A percentile compares a stretch with the other conserved stretches of the same genome.
Evolutionary conservation across 768 basidiomycete genomes (phyloP).

Genomic region (Lactifluus pinguis): DNA sequence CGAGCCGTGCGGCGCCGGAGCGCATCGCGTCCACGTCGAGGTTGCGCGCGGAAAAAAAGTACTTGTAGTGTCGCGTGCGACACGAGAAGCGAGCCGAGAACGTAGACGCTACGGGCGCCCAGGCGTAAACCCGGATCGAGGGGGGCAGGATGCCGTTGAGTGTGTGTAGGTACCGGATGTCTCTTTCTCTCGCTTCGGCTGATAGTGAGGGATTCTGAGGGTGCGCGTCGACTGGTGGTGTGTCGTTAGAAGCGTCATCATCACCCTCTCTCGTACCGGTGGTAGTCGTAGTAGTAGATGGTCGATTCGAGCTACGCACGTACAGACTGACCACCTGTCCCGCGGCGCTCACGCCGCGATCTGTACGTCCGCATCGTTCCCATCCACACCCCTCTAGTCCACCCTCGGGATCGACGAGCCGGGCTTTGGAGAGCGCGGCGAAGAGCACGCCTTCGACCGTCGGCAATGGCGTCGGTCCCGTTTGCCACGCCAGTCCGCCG

Average conservation of each 20-base stretch:
- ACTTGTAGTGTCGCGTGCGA: constrained; percentile 88
- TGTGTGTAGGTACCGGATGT: constrained; percentile 61
- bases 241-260: too few species aligned
- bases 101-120: constrained; percentile 72
- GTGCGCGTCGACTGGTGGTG: too few species aligned
- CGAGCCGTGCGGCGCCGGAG: constrained; percentile 55
- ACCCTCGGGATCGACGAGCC: constrained; percentile 62
- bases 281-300: background rate
- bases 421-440: constrained; percentile 64
- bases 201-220: too few species aligned
- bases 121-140: constrained; percentile 85
- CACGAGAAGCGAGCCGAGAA: constrained; percentile 92
- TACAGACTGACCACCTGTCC: constrained; percentile 91
- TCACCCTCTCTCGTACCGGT: background rate
- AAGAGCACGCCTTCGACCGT: constrained; percentile 89
- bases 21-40: constrained; percentile 74
- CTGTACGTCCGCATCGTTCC: constrained; percentile 89
- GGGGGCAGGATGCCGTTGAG: constrained; percentile 85
- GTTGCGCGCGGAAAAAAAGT: constrained; percentile 70
- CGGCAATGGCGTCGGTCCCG: constrained; percentile 58
- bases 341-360: constrained; percentile 88
- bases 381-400: constrained; percentile 85
- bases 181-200: background rate
- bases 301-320: constrained; percentile 62
- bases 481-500: constrained; percentile 81